A percentile compares a stretch with the other conserved stretches of the same genome.
Conservation (phyloP, 192 early-diverging fungal genomes). For the Spizellomyces punctatus region DNA sequence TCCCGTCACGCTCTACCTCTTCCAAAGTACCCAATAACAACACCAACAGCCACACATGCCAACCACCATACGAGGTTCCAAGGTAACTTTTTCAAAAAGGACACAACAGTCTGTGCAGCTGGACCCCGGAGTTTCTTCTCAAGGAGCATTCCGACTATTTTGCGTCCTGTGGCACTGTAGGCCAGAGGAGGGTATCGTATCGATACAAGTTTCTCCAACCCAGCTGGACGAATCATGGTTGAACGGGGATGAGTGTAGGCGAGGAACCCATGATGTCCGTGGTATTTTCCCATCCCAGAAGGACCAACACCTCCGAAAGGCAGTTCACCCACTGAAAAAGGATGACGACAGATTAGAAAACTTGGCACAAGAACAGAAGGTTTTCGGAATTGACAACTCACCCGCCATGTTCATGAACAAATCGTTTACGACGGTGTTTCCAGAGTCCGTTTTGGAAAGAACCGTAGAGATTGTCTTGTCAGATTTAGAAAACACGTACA, state of each 20-base stretch:
- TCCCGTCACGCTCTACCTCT: not conserved
- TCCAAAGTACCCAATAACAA: constrained; percentile 6
- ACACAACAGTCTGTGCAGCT: not conserved
- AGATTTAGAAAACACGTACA: constrained; percentile 73
- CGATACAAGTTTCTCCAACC: constrained; percentile 16
- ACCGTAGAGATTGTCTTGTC: constrained; percentile 58
- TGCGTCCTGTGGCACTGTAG: constrained; percentile 2
- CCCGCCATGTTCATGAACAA: constrained; percentile 61
- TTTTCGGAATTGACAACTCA: not conserved
- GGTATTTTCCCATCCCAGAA: constrained; percentile 87
- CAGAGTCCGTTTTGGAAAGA: constrained; percentile 71
- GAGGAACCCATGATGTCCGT: constrained; percentile 75
- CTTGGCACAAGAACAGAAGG: not conserved
- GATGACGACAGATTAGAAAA: too few relatives aligned
- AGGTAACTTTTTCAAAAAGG: not conserved
- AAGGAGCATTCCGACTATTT: constrained; percentile 7
- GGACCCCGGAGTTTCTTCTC: not conserved
- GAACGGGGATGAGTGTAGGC: constrained; percentile 77
- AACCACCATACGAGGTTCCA: constrained; percentile 2
- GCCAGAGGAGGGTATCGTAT: constrained; percentile 25
- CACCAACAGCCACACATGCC: constrained; percentile 12
- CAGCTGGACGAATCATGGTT: constrained; percentile 8
- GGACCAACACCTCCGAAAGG: constrained; percentile 89
- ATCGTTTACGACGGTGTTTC: constrained; percentile 81
- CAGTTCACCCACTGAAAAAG: constrained; percentile 36